These are phyloP conservation scores for Sclerotinia minor DNA, from an alignment of 2,329 filamentous ascomycete species.

Conservation along the genomic window DNA sequence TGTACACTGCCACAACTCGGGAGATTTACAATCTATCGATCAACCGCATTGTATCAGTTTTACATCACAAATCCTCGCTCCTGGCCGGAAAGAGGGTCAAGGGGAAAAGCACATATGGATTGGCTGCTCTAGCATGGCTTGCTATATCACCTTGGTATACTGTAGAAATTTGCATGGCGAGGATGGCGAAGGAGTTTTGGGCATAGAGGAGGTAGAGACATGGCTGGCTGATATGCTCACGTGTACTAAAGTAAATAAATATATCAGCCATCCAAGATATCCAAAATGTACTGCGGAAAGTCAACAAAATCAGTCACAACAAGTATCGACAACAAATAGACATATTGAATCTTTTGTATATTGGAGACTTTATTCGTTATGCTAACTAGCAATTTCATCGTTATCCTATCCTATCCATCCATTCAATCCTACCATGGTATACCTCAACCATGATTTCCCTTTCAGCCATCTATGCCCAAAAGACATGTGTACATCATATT, in stretches of 20 bases:
- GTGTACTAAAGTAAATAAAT: background rate
- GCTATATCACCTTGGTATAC: background rate
- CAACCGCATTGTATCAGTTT: background rate
- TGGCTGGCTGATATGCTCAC: background rate
- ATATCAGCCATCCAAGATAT: background rate
- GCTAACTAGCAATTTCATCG: constrained; percentile 27
- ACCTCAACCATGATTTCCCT: constrained; percentile 21
- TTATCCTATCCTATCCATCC: constrained; percentile 24
- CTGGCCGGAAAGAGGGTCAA: background rate
- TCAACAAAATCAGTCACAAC: background rate
- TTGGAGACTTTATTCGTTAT: constrained; percentile 23
- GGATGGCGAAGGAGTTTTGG: background rate
- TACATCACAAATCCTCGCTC: background rate
- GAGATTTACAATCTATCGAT: no score
- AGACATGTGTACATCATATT: constrained; percentile 18
- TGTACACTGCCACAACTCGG: no score
- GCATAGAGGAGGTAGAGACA: background rate
- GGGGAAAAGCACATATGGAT: background rate
- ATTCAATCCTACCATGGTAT: constrained; percentile 23
- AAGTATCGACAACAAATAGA: background rate
- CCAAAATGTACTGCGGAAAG: background rate
- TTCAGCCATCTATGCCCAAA: constrained; percentile 26
- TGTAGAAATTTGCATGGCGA: constrained; percentile 19
- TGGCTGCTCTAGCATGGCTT: background rate
- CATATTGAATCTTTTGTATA: background rate